Conservation (phyloP, 192 early-diverging fungal genomes). For the Spizellomyces punctatus region DNA sequence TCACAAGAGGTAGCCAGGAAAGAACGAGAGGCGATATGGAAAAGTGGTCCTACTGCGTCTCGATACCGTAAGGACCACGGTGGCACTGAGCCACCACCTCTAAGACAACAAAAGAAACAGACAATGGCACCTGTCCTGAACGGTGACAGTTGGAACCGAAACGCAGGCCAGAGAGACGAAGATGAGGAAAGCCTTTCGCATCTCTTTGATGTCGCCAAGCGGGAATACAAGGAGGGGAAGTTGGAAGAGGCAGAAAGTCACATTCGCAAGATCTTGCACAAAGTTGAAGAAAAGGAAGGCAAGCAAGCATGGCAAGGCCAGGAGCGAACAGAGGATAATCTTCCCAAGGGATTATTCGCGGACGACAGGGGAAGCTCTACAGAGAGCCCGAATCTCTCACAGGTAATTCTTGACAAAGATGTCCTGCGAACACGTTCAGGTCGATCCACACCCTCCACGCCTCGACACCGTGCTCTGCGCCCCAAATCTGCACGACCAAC, state of each 20-base stretch:
- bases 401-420: background rate
- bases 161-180: background rate
- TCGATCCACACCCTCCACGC: slow-evolving; percentile 16
- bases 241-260: slow-evolving; percentile 30
- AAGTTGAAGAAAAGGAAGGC: slow-evolving; percentile 9
- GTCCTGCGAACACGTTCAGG: slow-evolving; percentile 9
- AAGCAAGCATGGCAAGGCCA: background rate
- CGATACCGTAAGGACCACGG: slow-evolving; percentile 1
- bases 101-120: background rate
- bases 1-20: slow-evolving; percentile 8
- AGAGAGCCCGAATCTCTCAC: background rate
- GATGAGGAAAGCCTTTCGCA: background rate
- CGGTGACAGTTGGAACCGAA: slow-evolving; percentile 18
- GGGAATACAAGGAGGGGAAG: slow-evolving; percentile 29
- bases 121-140: slow-evolving; percentile 19
- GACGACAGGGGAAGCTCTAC: background rate
- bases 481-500: slow-evolving; percentile 56
- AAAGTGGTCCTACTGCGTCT: background rate
- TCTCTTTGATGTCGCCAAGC: slow-evolving; percentile 40
- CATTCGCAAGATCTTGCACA: slow-evolving; percentile 18
- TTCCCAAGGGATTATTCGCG: slow-evolving; percentile 11
- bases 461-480: slow-evolving; percentile 27
- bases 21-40: slow-evolving; percentile 10
- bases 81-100: background rate
- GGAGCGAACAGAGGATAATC: background rate